Conservation (phyloP, 108 stramenopile genomes). For the Fistulifera solaris region DNA sequence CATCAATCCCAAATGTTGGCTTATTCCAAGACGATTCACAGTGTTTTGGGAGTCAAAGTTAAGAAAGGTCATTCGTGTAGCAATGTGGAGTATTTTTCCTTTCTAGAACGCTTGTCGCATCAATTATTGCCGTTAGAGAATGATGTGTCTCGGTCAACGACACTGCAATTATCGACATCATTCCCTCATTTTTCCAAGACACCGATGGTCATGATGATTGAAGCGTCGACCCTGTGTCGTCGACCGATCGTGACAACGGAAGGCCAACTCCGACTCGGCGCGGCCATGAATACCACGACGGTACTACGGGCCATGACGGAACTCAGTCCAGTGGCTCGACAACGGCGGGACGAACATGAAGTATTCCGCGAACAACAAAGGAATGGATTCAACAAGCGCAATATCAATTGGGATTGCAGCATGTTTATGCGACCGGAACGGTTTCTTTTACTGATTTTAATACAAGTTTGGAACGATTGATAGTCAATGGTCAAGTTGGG, state of each 20-base stretch:
- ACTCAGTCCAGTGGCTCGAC: conserved; percentile 18
- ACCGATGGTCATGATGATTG: conserved; percentile 32
- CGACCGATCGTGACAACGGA: conserved; percentile 45
- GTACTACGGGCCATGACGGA: conserved; percentile 11
- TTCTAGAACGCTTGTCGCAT: conserved; percentile 28
- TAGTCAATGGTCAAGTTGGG: conserved; percentile 25
- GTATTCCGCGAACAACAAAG: conserved; percentile 11
- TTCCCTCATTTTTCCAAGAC: conserved; percentile 5
- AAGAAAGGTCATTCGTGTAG: conserved; percentile 60
- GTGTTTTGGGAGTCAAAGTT: conserved; percentile 27
- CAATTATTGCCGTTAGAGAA: not conserved
- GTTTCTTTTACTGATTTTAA: conserved; percentile 34
- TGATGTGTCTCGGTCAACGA: not conserved
- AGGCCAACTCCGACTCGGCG: conserved; percentile 44
- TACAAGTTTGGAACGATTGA: conserved; percentile 30
- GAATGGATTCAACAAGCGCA: conserved; percentile 27
- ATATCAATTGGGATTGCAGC: conserved; percentile 46
- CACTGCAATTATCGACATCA: no score
- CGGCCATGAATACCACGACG: conserved; percentile 26
- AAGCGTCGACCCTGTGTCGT: conserved; percentile 45
- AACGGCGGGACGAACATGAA: conserved; percentile 14
- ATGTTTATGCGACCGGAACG: conserved; percentile 13
- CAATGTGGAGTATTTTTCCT: conserved; percentile 45
- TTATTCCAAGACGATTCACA: conserved; percentile 29
- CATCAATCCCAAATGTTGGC: conserved; percentile 26